A percentile compares a stretch with the other conserved stretches of the same genome.
Conservation (phyloP, 108 stramenopile genomes). For the Pseudonitzschia multistriata region DNA sequence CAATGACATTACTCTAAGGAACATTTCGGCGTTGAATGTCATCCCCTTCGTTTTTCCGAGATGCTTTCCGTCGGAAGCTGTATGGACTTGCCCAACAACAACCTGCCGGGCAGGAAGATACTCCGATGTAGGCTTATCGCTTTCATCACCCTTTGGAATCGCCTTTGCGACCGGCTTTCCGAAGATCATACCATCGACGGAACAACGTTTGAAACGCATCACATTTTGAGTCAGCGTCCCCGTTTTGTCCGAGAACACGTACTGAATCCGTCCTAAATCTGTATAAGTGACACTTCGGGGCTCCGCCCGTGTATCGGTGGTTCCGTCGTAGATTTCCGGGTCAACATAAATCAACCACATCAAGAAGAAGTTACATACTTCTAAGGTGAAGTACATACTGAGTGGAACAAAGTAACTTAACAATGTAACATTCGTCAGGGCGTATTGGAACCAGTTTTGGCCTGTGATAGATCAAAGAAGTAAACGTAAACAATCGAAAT, state of each 20-base stretch:
- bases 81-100: conserved; percentile 40
- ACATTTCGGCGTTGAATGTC: conserved; percentile 89
- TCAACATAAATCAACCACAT: conserved; percentile 80
- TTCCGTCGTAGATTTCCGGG: conserved; percentile 88
- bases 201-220: conserved; percentile 97
- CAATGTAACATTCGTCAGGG: conserved; percentile 78
- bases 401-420: conserved; percentile 89
- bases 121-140: not conserved
- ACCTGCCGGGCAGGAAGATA: conserved; percentile 62
- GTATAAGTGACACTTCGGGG: conserved; percentile 86
- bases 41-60: conserved; percentile 12
- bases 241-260: conserved; percentile 95
- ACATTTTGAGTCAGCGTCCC: conserved; percentile 98
- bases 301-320: conserved; percentile 80
- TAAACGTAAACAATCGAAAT: not conserved
- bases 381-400: conserved; percentile 89
- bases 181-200: conserved; percentile 84
- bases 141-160: not conserved
- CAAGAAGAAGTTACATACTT: conserved; percentile 69
- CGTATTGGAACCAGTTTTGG: conserved; percentile 66
- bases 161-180: conserved; percentile 65
- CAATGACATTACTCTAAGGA: conserved; percentile 83
- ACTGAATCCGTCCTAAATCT: conserved; percentile 93
- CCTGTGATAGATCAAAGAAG: not conserved
- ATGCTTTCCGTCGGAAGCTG: conserved; percentile 1